Evolutionary conservation across 1,284 basidiomycete genomes (phyloP), one percentile per base, ranked within the genome.

Genomic region (Blastosporella zonata): DNA sequence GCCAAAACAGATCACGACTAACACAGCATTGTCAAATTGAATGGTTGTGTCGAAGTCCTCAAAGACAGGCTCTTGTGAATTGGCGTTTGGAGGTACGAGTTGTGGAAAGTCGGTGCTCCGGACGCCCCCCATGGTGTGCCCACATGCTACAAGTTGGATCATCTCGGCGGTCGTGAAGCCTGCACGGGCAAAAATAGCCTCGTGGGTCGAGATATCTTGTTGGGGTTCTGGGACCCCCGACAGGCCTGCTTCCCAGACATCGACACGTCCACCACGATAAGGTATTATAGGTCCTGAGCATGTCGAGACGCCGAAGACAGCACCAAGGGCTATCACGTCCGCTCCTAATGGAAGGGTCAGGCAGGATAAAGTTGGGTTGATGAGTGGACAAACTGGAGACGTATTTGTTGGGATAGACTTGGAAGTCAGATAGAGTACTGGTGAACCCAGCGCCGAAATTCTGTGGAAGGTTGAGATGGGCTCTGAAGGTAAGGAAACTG

Each of bases 371-470:
- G 13, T 8, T 20, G 15, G 21, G 43, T 27, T 27, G 17, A 29
- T 21, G 9, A 43, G 20, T 7, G 28, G 43, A 62, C 70, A 42
- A 35, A 72, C 72, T 63, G 21, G 70, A 71, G 13, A 71, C 58
- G 33, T 68, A 63, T 66, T 69, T 68, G 49, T 67, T 71, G 8
- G 70, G 66, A 40, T 67, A 73, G 1, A 59, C 58, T 49, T 65
- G 59, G 45, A 75, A 72, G 55, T 75, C 72, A 29, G 61, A 63
- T 12, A 69, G 49, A 2, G 70, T 70, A 49, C 28, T 45, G 15
- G 45, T 51, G 34, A 64, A 66, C 45, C 62, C 62, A 27, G 49
- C 54, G 9, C 60, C 64, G 13, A 59, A 55, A 31, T 65, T 63
- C 63, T 64, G 41, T 35, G 42, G 18, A 21, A 34, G 37, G 6